A percentile compares a stretch with the other conserved stretches of the same genome.
Evolutionary conservation across 2,329 filamentous ascomycete species (phyloP).

Genomic region (Cercospora sp.): DNA sequence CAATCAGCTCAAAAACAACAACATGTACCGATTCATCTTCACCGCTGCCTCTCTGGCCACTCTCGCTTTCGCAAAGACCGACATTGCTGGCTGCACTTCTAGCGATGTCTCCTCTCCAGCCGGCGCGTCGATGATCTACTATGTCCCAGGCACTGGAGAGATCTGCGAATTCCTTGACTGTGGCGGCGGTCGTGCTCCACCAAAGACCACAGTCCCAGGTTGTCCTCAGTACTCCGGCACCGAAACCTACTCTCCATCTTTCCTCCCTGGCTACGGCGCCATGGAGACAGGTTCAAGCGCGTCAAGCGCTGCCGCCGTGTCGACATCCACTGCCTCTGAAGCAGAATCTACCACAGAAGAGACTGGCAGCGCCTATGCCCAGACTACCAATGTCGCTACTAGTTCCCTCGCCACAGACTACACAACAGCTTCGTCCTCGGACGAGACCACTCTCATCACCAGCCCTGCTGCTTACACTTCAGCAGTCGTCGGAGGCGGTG

Average conservation of each 20-base stretch:
- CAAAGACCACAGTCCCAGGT: conserved; percentile 62
- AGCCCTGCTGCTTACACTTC: not conserved
- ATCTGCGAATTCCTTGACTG: conserved; percentile 66
- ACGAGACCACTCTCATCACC: conserved; percentile 5
- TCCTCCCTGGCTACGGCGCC: conserved; percentile 43
- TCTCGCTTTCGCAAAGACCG: conserved; percentile 40
- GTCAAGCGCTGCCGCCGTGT: conserved; percentile 4
- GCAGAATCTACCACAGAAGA: conserved; percentile 3
- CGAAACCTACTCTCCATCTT: conserved; percentile 56
- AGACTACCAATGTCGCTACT: not conserved
- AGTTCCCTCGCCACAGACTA: not conserved
- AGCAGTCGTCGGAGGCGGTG: not conserved
- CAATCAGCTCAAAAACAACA: not conserved
- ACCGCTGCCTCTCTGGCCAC: conserved; percentile 35
- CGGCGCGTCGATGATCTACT: conserved; percentile 58
- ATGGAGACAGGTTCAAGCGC: conserved; percentile 14
- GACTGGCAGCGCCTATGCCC: not conserved
- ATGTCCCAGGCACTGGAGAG: conserved; percentile 64
- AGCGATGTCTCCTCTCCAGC: conserved; percentile 39
- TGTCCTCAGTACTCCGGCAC: conserved; percentile 60
- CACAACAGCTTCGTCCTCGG: not conserved
- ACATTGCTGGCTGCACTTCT: conserved; percentile 49
- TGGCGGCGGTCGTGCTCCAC: conserved; percentile 65
- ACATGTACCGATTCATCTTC: conserved; percentile 35
- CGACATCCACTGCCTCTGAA: not conserved